Base-by-base conservation (phyloP, 139 green algal species). In the Microglena sp. region DNA sequence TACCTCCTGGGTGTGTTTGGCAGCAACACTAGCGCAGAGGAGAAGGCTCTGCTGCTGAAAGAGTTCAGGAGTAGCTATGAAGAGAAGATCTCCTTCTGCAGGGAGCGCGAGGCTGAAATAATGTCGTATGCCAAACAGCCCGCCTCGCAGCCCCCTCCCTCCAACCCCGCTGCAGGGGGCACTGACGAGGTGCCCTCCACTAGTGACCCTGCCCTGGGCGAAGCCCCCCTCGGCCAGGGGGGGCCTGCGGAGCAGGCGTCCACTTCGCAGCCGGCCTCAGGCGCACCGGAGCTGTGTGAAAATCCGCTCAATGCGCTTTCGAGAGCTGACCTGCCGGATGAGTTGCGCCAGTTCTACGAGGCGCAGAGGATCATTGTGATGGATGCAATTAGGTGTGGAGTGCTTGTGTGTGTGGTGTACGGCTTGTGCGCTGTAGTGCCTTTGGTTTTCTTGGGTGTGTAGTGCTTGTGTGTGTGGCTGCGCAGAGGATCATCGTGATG, bases 341-440 rank as follows among this genome's bases (percentile, higher is more conserved):
- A 81, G 56, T 35, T 86, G 60, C 64, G 63, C 1, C 70, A 78
- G 18, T 90, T 88, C 73, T 80, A 66, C 5, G 85, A 90, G 65
- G 76, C 78, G 7, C 85, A 89, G 53, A 75, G 81, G 58, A 81
- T 84, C 56, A 90, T 92, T 22, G 74, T 88, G 0, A 71, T 92
- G 55, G 85, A 92, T 33, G 80, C 78, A 1, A 60, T 89, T 18
- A 70, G 85, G 4, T 69, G 45, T 21, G 45, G 50, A 26, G 50
- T 59, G 50, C 15, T 21, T 62, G 55, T 62, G 5, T 62, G 55
- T 62, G 28, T 34, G 26, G n/a, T 15, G 26, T 26, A 15, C 5
- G 5, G 28, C 55, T 15, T 5, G 55, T 62, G 26, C 8, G 26
- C 35, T 26, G 27, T 15, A 3, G 18, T 45, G 11, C 18, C 40